phyloP scores from a whole-genome alignment of 192 early-diverging fungal genomes.

The Chytriomyces hyalinus region DNA sequence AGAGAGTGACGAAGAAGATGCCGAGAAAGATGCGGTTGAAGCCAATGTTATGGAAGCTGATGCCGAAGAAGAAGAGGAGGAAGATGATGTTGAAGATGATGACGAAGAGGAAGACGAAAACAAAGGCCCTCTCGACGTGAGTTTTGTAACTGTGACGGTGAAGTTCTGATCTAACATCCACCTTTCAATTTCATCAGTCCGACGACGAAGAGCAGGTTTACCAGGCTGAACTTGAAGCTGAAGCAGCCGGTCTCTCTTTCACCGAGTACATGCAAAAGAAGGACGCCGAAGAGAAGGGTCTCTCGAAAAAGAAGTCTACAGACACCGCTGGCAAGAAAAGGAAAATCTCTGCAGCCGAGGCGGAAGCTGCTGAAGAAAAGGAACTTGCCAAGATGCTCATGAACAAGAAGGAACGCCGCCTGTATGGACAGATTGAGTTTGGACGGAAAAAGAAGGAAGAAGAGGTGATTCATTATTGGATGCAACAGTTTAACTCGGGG shows the following conservation, averaged over 20 bases:
- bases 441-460: constrained; percentile 72
- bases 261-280: constrained; percentile 65
- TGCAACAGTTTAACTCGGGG: too few relatives aligned
- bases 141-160: neutral
- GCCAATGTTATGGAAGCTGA: constrained; percentile 64
- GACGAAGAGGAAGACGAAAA: constrained; percentile 65
- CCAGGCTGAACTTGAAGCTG: constrained; percentile 70
- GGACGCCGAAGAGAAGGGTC: constrained; percentile 41
- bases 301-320: constrained; percentile 42
- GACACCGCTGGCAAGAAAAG: constrained; percentile 35
- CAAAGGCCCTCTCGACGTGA: constrained; percentile 31
- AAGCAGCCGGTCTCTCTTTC: constrained; percentile 70
- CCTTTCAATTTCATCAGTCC: constrained; percentile 2
- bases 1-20: constrained; percentile 41
- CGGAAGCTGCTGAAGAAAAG: constrained; percentile 64
- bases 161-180: neutral
- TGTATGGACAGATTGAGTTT: constrained; percentile 80
- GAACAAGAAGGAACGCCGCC: constrained; percentile 78
- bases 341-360: constrained; percentile 64
- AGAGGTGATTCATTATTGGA: constrained; percentile 45
- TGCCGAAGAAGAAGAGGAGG: constrained; percentile 55
- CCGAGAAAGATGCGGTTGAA: constrained; percentile 68
- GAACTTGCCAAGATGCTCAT: constrained; percentile 88
- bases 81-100: constrained; percentile 44
- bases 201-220: constrained; percentile 56